Percentiles rank a stretch among this genome's conserved stretches.
Conservation (phyloP, 1,284 basidiomycete genomes). For the Apiotrichum akiyoshidainum region DNA sequence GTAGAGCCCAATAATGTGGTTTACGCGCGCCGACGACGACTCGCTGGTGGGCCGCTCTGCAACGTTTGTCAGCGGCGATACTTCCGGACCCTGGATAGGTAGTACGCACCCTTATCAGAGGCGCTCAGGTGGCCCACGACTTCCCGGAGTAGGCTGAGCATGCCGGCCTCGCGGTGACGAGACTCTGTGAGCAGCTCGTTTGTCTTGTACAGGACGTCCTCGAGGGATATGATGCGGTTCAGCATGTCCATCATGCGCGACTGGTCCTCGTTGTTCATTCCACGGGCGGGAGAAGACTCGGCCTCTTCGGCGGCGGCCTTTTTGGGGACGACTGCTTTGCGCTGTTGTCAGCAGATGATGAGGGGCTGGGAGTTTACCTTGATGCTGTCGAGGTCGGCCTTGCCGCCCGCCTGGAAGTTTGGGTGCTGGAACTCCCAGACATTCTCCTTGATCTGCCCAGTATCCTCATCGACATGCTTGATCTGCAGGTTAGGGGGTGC, state of each 20-base stretch:
- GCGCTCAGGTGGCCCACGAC: constrained; percentile 34
- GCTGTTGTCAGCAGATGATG: constrained; percentile 38
- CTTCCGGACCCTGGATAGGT: background rate
- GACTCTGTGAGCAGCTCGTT: constrained; percentile 33
- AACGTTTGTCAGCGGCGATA: background rate
- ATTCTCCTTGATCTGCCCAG: constrained; percentile 43
- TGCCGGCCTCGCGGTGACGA: constrained; percentile 29
- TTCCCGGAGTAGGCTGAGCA: constrained; percentile 36
- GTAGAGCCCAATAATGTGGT: constrained; percentile 9
- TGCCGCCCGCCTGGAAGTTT: constrained; percentile 82
- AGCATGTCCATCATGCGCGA: constrained; percentile 39
- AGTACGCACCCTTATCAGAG: constrained; percentile 36
- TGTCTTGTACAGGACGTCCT: constrained; percentile 34
- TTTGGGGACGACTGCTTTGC: constrained; percentile 67
- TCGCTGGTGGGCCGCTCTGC: constrained; percentile 5
- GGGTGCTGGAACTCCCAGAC: constrained; percentile 95
- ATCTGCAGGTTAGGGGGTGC: constrained; percentile 24
- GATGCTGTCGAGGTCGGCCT: constrained; percentile 85
- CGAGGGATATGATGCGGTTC: constrained; percentile 32
- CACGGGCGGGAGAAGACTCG: constrained; percentile 40
- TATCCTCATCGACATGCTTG: constrained; percentile 45
- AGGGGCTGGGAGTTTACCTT: constrained; percentile 53
- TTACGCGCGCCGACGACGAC: constrained; percentile 5
- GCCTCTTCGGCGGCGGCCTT: constrained; percentile 23
- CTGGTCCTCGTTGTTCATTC: constrained; percentile 30